phyloP scores from a whole-genome alignment of 129 eudicot species.

The Ambrosia artemisiifolia region DNA sequence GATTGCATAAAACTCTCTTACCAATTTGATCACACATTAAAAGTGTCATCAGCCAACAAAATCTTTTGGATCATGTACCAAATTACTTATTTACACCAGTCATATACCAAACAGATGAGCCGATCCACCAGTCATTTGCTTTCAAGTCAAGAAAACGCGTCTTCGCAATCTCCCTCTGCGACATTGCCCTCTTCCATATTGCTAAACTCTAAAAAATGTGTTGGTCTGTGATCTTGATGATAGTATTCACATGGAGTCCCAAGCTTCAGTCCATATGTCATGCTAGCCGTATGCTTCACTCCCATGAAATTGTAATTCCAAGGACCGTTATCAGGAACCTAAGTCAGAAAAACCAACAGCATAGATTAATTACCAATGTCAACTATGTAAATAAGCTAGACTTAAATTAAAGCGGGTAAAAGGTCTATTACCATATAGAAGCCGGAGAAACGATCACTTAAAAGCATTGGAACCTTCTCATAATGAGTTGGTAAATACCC shows the following conservation, averaged over 20 bases:
- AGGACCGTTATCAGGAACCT: conserved; percentile 95
- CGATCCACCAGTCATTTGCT: too few species aligned
- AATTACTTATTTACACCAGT: too few species aligned
- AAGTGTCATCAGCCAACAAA: too few species aligned
- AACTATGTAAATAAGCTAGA: too few species aligned
- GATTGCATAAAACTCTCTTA: too few species aligned
- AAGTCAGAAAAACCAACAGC: neutral
- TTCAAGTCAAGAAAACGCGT: conserved; percentile 52
- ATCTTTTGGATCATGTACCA: too few species aligned
- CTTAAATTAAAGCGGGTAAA: too few species aligned
- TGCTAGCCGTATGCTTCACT: conserved; percentile 79
- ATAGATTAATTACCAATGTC: neutral
- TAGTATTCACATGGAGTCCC: conserved; percentile 92
- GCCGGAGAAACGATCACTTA: conserved; percentile 96
- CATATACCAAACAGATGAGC: too few species aligned
- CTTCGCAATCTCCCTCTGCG: conserved; percentile 87
- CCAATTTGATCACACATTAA: too few species aligned
- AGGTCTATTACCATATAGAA: conserved; percentile 78
- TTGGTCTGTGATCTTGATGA: conserved; percentile 93
- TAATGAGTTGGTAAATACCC: conserved; percentile 96
- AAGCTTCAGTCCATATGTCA: conserved; percentile 88
- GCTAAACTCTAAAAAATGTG: conserved; percentile 93
- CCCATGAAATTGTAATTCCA: conserved; percentile 99
- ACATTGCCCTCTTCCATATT: conserved; percentile 83
- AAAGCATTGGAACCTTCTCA: conserved; percentile 96